Percentiles rank a stretch among this genome's conserved stretches.
Evolutionary conservation across 2,329 filamentous ascomycete species (phyloP).

Genomic region (Parastagonospora avenae): DNA sequence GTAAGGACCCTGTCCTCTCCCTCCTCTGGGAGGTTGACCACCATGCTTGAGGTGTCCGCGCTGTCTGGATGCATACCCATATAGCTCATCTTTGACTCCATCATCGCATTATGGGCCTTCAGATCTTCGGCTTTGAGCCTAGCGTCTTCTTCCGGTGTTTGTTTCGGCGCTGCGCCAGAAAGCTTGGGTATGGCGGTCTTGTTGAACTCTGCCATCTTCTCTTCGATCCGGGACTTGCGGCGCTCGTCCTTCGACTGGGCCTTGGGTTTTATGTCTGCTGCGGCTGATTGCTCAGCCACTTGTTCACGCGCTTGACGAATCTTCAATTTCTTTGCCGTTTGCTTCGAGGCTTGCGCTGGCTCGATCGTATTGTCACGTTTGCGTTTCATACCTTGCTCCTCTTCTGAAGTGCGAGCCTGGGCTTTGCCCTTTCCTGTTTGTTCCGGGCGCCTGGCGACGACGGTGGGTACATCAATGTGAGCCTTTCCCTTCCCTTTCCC

Average conservation of each 20-base stretch:
- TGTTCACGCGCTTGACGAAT: neutral
- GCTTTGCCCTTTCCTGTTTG: no score
- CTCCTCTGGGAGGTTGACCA: neutral
- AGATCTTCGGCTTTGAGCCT: neutral
- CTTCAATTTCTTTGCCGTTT: constrained; percentile 11
- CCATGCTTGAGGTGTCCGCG: constrained; percentile 1
- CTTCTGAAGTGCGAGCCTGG: no score
- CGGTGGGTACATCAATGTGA: no score
- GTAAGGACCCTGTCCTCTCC: constrained; percentile 5
- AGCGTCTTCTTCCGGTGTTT: neutral
- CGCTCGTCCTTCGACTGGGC: neutral
- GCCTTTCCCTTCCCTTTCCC: no score
- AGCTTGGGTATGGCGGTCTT: neutral
- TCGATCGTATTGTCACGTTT: constrained; percentile 7
- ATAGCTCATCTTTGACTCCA: neutral
- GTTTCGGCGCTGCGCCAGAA: neutral
- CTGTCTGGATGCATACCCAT: neutral
- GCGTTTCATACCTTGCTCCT: constrained; percentile 1
- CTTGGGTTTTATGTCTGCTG: neutral
- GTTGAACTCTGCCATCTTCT: neutral
- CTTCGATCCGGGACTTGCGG: neutral
- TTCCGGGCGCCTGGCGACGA: no score
- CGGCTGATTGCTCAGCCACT: neutral
- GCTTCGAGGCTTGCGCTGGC: constrained; percentile 1
- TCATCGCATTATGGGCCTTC: neutral